Percentiles rank a stretch among this genome's conserved stretches.
Evolutionary conservation across 2,329 filamentous ascomycete genomes (phyloP).

Genomic region (Fusarium piperis): DNA sequence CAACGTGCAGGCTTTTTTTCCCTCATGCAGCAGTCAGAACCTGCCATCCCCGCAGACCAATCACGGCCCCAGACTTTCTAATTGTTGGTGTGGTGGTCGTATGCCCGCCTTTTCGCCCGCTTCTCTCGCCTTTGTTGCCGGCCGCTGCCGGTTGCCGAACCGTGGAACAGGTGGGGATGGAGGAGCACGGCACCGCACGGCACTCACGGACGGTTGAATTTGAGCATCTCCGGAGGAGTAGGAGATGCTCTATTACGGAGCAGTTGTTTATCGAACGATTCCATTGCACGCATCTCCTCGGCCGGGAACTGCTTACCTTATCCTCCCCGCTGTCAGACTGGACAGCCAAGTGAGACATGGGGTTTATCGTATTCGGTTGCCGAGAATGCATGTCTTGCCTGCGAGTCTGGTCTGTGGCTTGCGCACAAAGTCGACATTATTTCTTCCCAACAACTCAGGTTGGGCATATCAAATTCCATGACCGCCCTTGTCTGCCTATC

Average conservation of each 20-base stretch:
- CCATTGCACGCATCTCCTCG: constrained; percentile 18
- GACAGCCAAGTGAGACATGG: neutral
- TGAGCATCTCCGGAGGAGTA: constrained; percentile 13
- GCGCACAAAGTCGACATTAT: neutral
- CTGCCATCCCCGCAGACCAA: constrained; percentile 34
- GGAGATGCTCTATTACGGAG: neutral
- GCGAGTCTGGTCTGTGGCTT: neutral
- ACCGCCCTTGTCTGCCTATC: neutral
- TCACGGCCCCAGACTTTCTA: constrained; percentile 41
- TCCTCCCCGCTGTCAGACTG: neutral
- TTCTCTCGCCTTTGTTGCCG: constrained; percentile 14
- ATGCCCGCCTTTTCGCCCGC: neutral
- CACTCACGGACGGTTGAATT: neutral
- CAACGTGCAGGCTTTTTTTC: neutral
- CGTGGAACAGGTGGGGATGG: constrained; percentile 22
- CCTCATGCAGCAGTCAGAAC: constrained; percentile 8
- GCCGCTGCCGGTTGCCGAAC: constrained; percentile 16
- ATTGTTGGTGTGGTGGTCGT: constrained; percentile 26
- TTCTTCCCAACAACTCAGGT: neutral
- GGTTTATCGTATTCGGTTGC: constrained; percentile 1
- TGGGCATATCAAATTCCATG: neutral
- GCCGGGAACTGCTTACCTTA: neutral
- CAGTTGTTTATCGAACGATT: constrained; percentile 6
- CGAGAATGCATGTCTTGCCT: neutral
- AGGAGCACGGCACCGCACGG: neutral